Evolutionary conservation across 164 flowering plant genomes (phyloP), one percentile per base, ranked within the genome.

Genomic region (Amborella trichopoda): DNA sequence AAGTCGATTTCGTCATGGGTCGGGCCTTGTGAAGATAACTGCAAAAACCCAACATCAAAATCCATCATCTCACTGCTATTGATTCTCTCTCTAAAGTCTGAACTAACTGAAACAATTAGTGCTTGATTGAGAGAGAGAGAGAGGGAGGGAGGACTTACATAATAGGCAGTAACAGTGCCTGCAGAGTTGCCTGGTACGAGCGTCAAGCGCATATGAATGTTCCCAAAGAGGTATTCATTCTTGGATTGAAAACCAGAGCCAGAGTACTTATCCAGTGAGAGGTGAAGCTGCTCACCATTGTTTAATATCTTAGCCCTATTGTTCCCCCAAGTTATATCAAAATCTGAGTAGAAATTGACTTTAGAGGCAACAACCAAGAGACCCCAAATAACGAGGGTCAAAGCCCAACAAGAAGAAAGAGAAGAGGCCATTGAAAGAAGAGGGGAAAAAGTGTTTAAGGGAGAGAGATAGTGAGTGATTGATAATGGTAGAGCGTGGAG

Each of bases 181-280:
- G 71, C 69, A 2, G 75, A 67, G 58, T 70, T 64, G 22, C 75
- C 72, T 8, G 67, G 55, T 1, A 67, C 63, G 6, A 70, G 64
- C 50, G 60, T 67, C 25, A 70, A 48, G 42, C 60, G 68, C 64
- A 70, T 48, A 27, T 67, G 62, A 3, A 70, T 39, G 40, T 60
- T 58, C 9, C 65, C 69, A 14, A 63, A 64, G 8, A 64, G 49
- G 34, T 46, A 67, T 40, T 54, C 57, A 1, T 46, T 43, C 9
- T 70, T 70, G 24, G 75, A 70, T 43, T 54, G 54, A 39, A 67
- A 60, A 1, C 75, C 71, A 3, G 69, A 61, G n/a, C 69, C 72
- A 28, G 67, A 67, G 26, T 34, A 25, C 26, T 64, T 51, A 49
- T 67, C 69, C 14, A 63, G 64, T 19, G 68, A 59, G 24, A 69